Base-by-base conservation (phyloP, 345 rosid genomes). In the Noccaea caerulescens region DNA sequence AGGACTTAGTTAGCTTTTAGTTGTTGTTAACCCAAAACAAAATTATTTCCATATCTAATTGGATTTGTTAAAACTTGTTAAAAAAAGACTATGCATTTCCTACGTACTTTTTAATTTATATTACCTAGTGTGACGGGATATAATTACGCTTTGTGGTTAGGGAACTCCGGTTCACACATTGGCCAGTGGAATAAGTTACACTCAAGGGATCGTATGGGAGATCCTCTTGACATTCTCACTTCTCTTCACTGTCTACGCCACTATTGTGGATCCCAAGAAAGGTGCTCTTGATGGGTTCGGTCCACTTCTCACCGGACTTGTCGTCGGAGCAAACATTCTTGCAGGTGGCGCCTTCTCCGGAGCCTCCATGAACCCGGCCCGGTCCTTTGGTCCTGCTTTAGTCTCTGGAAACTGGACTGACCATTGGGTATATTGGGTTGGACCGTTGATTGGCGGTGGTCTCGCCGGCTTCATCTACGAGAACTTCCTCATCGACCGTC, bases 321-420 rank as follows among this genome's bases (percentile, higher is more conserved):
- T 91, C 0, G 93, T 91, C 3, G 97, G 97, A 33, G 91, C 96
- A 45, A 87, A 87, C 70, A 83, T 87, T 68, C 62, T 88, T 30
- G 97, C 91, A 0, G 97, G 92, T 4, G 98, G 95, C 1, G 58
- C 93, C 36, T 93, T 90, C 82, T 90, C 98, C 0, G 97, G 96
- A 1, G 97, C 92, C n/a, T 88, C 98, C 0, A 93, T 93, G 97
- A 93, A 93, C 85, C 98, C 98, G 0, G 97, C 97, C 2, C 65
- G 98, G 23, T 87, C 98, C 2, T 93, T 90, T 52, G 98, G 98
- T 11, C 98, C 98, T 0, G 90, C 96, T 25, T 73, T 93, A 75
- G 91, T 82, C 10, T 83, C 90, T 61, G 80, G 96, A 77, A 81
- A 83, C 69, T 93, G 98, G 98, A 91, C 93, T 10, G 87, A 91